A percentile compares a stretch with the other conserved stretches of the same genome.
These are phyloP conservation scores for Pichia sp. DNA, from an alignment of 1,139 yeast genomes.

Conservation along the genomic window DNA sequence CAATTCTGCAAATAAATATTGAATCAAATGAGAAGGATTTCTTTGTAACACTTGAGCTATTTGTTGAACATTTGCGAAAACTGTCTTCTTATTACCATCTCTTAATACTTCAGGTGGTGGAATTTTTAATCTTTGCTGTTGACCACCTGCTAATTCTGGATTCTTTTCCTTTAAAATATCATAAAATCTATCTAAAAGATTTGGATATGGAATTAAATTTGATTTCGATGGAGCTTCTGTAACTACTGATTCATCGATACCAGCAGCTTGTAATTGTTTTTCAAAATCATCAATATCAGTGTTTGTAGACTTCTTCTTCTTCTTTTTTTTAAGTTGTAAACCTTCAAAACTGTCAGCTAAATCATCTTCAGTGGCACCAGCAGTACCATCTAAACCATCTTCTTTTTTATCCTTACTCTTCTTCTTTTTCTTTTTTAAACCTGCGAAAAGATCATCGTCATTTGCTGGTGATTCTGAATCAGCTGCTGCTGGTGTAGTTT, in stretches of 20 bases:
- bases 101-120: slow-evolving; percentile 97
- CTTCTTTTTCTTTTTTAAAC: slow-evolving; percentile 50
- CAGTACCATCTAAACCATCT: slow-evolving; percentile 25
- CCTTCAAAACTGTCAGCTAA: slow-evolving; percentile 65
- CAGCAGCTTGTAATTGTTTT: slow-evolving; percentile 85
- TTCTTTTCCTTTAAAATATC: slow-evolving; percentile 81
- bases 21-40: slow-evolving; percentile 95
- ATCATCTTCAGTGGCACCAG: slow-evolving; percentile 45
- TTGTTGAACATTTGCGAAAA: slow-evolving; percentile 93
- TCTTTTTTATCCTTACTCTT: slow-evolving; percentile 33
- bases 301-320: slow-evolving; percentile 70
- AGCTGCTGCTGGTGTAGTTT: slow-evolving; percentile 33
- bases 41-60: slow-evolving; percentile 92
- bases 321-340: slow-evolving; percentile 52
- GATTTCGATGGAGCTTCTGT: slow-evolving; percentile 29
- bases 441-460: slow-evolving; percentile 48
- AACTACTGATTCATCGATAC: slow-evolving; percentile 47
- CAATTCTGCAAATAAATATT: slow-evolving; percentile 94
- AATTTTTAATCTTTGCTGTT: slow-evolving; percentile 89
- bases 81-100: slow-evolving; percentile 95
- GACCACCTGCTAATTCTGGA: slow-evolving; percentile 97
- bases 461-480: slow-evolving; percentile 17
- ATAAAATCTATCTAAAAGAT: slow-evolving; percentile 78
- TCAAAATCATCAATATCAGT: slow-evolving; percentile 75
- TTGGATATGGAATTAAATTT: slow-evolving; percentile 70